These are phyloP conservation scores for Pugionium dolabratum DNA, from an alignment of 345 rosid genomes.

Conservation along the genomic window DNA sequence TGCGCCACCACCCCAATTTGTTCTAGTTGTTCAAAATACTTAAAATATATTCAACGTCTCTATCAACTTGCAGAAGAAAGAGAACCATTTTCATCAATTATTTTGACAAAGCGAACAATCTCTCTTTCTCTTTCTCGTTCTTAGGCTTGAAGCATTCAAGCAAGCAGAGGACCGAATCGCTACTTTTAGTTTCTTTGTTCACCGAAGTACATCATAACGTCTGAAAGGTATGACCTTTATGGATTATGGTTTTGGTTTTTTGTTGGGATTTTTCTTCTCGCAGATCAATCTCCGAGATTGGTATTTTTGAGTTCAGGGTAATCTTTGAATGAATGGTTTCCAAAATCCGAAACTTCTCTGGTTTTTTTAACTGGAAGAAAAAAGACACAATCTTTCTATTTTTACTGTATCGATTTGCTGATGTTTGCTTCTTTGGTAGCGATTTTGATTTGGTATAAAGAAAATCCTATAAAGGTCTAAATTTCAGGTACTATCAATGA, in stretches of 20 bases:
- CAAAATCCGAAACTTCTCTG: constrained; percentile 10
- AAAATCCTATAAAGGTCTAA: not conserved
- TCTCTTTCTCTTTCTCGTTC: constrained; percentile 15
- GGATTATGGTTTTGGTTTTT: not conserved
- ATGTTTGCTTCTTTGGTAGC: not conserved
- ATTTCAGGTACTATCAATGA: not conserved
- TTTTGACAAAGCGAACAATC: not conserved
- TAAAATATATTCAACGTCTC: not conserved
- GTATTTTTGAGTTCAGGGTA: not conserved
- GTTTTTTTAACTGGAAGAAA: not conserved
- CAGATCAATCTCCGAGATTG: constrained; percentile 18
- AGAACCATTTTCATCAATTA: not conserved
- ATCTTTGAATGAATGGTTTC: not conserved
- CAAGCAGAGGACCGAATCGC: constrained; percentile 18
- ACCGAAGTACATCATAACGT: constrained; percentile 4
- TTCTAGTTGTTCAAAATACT: not conserved
- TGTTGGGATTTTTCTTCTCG: not conserved
- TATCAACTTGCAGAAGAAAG: not conserved
- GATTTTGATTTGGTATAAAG: not conserved
- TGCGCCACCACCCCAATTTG: constrained; percentile 79
- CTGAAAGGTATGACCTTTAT: constrained; percentile 37
- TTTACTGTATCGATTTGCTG: not conserved
- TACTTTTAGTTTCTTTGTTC: constrained; percentile 6
- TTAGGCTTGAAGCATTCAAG: constrained; percentile 15
- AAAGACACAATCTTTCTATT: constrained; percentile 14